Conservation (phyloP, 2,329 filamentous ascomycete species). For the Penicillium sp. region DNA sequence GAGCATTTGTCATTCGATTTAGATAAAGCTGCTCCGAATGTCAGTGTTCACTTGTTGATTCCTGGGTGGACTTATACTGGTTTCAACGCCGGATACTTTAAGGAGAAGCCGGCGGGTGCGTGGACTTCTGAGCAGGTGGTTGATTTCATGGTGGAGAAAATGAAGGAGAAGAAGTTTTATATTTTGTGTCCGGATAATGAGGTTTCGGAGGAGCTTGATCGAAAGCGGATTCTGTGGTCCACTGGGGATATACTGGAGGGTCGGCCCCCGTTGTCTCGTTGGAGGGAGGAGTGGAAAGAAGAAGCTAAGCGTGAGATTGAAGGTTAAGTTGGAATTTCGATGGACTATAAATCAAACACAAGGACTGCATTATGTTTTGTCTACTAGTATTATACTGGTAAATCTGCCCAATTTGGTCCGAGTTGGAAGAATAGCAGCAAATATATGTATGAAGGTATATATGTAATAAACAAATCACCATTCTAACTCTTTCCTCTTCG, state of each 20-base stretch:
- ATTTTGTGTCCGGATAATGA: not conserved
- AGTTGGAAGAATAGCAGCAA: too few species aligned
- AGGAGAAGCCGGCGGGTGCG: not conserved
- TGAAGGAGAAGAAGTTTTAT: not conserved
- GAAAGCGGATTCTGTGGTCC: not conserved
- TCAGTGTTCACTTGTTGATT: not conserved
- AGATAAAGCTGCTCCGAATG: not conserved
- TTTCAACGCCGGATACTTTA: not conserved
- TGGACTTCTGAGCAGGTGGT: not conserved
- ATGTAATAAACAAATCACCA: conserved; percentile 12
- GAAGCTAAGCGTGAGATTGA: not conserved
- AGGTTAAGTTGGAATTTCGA: not conserved
- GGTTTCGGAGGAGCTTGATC: not conserved
- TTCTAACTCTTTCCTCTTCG: conserved; percentile 17
- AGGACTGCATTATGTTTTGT: too few species aligned
- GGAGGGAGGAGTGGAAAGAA: not conserved
- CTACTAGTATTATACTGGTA: too few species aligned
- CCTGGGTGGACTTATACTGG: not conserved
- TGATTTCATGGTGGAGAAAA: not conserved
- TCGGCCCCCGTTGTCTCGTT: not conserved
- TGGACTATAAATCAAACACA: not conserved
- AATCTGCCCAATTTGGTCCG: too few species aligned
- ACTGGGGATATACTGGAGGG: not conserved
- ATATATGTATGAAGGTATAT: too few species aligned
- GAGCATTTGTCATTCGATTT: too few species aligned